Evolutionary conservation across 192 early-diverging fungal species (phyloP).

Genomic region (Entophlyctis helioformis): DNA sequence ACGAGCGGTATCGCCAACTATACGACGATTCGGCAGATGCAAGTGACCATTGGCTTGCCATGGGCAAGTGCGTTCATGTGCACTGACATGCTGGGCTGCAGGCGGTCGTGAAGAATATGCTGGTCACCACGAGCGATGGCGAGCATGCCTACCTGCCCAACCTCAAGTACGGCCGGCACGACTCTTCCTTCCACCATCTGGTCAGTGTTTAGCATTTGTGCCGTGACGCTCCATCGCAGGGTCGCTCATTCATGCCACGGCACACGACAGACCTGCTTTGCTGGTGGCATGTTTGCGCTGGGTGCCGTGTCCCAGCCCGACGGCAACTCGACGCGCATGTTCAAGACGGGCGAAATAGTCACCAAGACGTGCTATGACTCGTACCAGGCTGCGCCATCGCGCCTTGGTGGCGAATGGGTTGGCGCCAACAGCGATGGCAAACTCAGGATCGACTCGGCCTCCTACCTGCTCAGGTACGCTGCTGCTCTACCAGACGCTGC

Average conservation of each 20-base stretch:
- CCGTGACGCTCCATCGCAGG: too few species aligned
- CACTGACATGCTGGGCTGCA: too few species aligned
- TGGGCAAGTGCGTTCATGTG: too few species aligned
- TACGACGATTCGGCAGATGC: slow-evolving; percentile 4
- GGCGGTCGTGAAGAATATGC: too few species aligned
- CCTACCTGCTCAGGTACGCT: slow-evolving; percentile 17
- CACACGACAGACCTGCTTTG: slow-evolving; percentile 41
- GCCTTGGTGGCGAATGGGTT: slow-evolving; percentile 68
- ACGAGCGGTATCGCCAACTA: slow-evolving; percentile 11
- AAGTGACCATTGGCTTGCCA: too few species aligned
- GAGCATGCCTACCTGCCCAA: too few species aligned
- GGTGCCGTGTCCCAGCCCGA: slow-evolving; percentile 29
- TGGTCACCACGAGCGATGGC: too few species aligned
- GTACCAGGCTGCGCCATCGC: slow-evolving; percentile 59
- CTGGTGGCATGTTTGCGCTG: slow-evolving; percentile 55
- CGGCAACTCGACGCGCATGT: slow-evolving; percentile 16
- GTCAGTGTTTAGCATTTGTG: too few species aligned
- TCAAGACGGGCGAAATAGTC: slow-evolving; percentile 13
- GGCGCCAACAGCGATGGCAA: not conserved
- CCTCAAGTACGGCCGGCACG: too few species aligned
- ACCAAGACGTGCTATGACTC: slow-evolving; percentile 35
- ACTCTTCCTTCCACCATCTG: too few species aligned
- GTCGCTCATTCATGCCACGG: too few species aligned
- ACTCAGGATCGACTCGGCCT: too few species aligned
- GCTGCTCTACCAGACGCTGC: not conserved